Evolutionary conservation across 768 basidiomycete species (phyloP).

Genomic region (Mrakia blollopis): DNA sequence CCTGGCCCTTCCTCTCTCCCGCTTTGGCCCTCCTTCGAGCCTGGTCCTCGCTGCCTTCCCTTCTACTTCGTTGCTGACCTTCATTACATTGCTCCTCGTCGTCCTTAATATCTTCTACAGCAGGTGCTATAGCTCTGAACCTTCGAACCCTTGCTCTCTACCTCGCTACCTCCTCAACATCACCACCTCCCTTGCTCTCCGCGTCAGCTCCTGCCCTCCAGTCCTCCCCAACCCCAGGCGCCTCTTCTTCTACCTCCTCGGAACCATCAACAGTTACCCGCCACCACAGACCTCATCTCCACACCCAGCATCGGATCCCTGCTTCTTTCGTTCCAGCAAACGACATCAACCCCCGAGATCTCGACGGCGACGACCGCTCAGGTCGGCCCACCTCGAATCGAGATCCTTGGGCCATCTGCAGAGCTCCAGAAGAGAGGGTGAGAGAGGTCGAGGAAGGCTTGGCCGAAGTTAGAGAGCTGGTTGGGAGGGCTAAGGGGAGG

Average conservation of each 20-base stretch:
- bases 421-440: slow-evolving; percentile 7
- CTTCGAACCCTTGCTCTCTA: slow-evolving; percentile 22
- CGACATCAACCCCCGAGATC: slow-evolving; percentile 43
- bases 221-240: neutral
- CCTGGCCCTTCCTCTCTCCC: neutral
- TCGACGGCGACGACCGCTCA: slow-evolving; percentile 52
- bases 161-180: slow-evolving; percentile 11
- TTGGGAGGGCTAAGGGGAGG: slow-evolving; percentile 26
- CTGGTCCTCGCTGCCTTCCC: neutral
- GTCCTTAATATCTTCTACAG: slow-evolving; percentile 7
- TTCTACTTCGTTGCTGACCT: neutral
- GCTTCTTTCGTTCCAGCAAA: slow-evolving; percentile 49
- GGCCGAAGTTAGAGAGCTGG: slow-evolving; percentile 19
- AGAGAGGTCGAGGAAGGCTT: slow-evolving; percentile 17
- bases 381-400: slow-evolving; percentile 48
- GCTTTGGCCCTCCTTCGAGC: neutral
- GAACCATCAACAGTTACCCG: slow-evolving; percentile 67
- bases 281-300: slow-evolving; percentile 55
- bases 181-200: slow-evolving; percentile 47
- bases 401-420: slow-evolving; percentile 51
- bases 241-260: slow-evolving; percentile 38
- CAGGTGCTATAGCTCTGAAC: slow-evolving; percentile 18
- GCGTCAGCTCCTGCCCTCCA: slow-evolving; percentile 58
- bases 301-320: slow-evolving; percentile 41
- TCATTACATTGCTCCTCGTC: neutral